These are phyloP conservation scores for Coemansia furcata DNA, from an alignment of 192 early-diverging fungal genomes.

Conservation along the genomic window DNA sequence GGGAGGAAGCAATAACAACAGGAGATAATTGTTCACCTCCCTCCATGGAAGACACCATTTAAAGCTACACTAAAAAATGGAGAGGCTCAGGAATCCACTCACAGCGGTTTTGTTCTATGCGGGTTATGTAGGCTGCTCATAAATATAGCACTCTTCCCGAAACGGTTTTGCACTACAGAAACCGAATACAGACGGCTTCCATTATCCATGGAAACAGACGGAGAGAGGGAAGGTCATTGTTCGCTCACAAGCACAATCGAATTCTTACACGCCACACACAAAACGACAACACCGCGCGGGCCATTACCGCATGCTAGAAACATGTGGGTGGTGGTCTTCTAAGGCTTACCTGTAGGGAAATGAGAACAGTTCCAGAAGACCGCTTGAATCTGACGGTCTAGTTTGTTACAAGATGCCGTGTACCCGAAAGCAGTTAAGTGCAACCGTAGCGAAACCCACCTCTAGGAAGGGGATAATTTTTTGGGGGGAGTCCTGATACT, in stretches of 20 bases:
- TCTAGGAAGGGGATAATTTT: neutral
- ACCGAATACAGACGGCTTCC: neutral
- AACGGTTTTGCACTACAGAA: neutral
- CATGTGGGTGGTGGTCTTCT: neutral
- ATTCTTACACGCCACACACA: neutral
- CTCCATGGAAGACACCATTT: neutral
- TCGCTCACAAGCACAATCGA: neutral
- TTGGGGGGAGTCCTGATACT: neutral
- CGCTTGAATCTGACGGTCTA: neutral
- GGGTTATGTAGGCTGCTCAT: no score
- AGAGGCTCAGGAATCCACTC: neutral
- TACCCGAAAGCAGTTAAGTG: neutral
- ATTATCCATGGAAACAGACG: neutral
- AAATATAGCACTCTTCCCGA: neutral
- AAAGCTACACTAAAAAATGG: neutral
- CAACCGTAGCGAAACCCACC: neutral
- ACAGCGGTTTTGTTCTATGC: neutral
- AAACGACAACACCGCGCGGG: neutral
- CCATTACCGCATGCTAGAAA: neutral
- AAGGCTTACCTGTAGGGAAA: neutral
- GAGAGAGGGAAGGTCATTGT: neutral
- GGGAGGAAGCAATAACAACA: neutral
- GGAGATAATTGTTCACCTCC: neutral
- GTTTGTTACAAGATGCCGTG: neutral
- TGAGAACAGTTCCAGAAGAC: neutral